Base-by-base conservation (phyloP, 257 asterid genomes). In the Asclepias syriaca region DNA sequence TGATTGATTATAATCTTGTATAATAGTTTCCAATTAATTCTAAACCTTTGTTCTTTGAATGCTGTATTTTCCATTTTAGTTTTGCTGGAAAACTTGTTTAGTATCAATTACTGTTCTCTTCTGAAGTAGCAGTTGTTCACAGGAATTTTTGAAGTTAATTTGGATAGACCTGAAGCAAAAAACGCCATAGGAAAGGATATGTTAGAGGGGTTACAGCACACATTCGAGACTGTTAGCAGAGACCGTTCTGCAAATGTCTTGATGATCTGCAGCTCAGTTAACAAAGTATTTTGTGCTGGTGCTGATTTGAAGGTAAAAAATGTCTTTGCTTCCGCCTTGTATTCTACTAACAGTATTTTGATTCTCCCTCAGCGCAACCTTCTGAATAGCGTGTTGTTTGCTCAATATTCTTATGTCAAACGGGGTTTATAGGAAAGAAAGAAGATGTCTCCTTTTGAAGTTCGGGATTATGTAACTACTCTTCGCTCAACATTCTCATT, bases 151-250 rank as follows among this genome's bases (percentile, higher is more conserved):
- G 95, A 94, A 89, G 86, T 94, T 56, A 87, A 74, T 32, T 83
- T 93, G 92, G 95, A 89, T 75, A 85, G 98, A 74, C 96, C 96
- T 4, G 88, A 71, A 76, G 77, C 84, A 9, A 91, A 83, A 86
- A 93, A 93, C 85, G 89, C 98, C 19, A 91, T 93, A 55, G 95
- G 92, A 63, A 88, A 77, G 81, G 98, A 91, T 71, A 84, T 93
- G 97, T 79, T 91, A 69, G 78, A 78, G 82, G 97, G 92, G 9
- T 76, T 93, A 83, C 89, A 75, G 66, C 54, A 74, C 71, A 77
- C 85, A n/a, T 83, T 94, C 74, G 97, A 91, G 80, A 69, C 84
- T 65, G 86, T 91, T 57, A 56, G 78, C 60, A 81, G 56, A 34
- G 96, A 94, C 43, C 76, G 66, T 69, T 72, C 84, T 2, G 86